Percentiles rank a stretch among this genome's conserved stretches.
Conservation (phyloP, 768 basidiomycete species). For the Tulasnella sp. region DNA sequence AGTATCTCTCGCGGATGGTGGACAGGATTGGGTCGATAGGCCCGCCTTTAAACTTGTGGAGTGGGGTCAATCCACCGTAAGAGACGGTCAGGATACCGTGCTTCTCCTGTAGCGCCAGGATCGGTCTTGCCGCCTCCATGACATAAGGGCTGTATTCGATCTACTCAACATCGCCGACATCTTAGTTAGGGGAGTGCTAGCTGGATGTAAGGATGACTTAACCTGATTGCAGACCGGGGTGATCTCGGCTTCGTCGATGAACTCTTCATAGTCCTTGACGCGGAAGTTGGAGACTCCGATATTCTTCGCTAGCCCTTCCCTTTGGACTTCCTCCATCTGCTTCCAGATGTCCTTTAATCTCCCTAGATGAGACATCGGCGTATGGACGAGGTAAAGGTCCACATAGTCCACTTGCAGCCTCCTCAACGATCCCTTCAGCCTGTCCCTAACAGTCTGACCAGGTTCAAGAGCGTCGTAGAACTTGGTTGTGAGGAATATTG, state of each 20-base stretch:
- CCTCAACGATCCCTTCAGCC: slow-evolving; percentile 24
- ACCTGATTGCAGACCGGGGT: slow-evolving; percentile 29
- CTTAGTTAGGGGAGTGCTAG: background rate
- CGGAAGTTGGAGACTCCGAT: slow-evolving; percentile 34
- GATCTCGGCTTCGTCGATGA: slow-evolving; percentile 25
- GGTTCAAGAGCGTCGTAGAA: slow-evolving; percentile 12
- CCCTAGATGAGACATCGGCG: slow-evolving; percentile 15
- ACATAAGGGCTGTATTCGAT: slow-evolving; percentile 32
- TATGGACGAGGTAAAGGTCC: slow-evolving; percentile 29
- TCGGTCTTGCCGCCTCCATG: slow-evolving; percentile 19
- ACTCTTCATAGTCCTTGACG: slow-evolving; percentile 26
- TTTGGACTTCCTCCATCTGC: slow-evolving; percentile 24
- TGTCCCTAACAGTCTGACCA: slow-evolving; percentile 20
- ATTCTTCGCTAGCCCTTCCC: slow-evolving; percentile 25
- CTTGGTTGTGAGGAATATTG: slow-evolving; percentile 26
- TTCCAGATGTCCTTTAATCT: slow-evolving; percentile 24
- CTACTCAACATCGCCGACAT: slow-evolving; percentile 15
- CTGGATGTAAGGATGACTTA: background rate
- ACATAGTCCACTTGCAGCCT: slow-evolving; percentile 24
- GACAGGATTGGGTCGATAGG: background rate
- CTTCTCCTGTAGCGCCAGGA: slow-evolving; percentile 23
- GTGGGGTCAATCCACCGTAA: slow-evolving; percentile 8
- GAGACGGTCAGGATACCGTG: slow-evolving; percentile 21
- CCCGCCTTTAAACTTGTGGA: background rate
- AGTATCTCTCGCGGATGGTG: background rate